Evolutionary conservation across 352 stramenopile species (phyloP).

Genomic region (Phytophthora crassamura): DNA sequence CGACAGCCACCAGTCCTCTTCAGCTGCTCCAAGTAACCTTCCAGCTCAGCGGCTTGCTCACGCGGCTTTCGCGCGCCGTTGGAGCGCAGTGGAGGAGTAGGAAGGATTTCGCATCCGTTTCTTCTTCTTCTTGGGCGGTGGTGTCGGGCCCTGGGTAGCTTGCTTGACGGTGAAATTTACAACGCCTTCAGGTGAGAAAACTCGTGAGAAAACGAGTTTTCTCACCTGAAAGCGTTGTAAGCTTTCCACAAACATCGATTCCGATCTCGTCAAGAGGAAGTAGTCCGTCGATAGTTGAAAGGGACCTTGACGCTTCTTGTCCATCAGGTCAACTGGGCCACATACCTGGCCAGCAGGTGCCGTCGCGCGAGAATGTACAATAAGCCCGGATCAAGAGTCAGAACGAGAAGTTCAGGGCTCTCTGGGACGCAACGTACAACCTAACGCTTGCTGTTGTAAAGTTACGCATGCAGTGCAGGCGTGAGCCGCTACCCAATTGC

Average conservation of each 20-base stretch:
- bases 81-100: constrained; percentile 18
- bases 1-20: constrained; percentile 1
- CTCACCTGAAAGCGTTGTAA: not conserved
- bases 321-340: no score
- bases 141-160: not conserved
- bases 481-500: no score
- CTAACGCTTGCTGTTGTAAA: no score
- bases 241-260: not conserved
- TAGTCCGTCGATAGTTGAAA: not conserved
- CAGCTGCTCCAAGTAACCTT: constrained; percentile 21
- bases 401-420: no score
- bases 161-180: no score
- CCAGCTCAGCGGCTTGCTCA: constrained; percentile 15
- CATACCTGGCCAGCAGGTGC: no score
- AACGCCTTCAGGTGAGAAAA: no score
- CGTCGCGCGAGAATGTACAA: no score
- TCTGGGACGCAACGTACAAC: no score
- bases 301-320: constrained; percentile 16
- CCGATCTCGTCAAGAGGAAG: not conserved
- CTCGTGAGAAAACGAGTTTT: no score
- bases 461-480: no score
- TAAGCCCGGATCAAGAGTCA: no score
- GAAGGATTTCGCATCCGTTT: not conserved
- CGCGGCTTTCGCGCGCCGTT: constrained; percentile 23
- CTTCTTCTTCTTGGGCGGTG: constrained; percentile 8